Evolutionary conservation across 441 rosid species (phyloP).

Genomic region (Breynia disticha): DNA sequence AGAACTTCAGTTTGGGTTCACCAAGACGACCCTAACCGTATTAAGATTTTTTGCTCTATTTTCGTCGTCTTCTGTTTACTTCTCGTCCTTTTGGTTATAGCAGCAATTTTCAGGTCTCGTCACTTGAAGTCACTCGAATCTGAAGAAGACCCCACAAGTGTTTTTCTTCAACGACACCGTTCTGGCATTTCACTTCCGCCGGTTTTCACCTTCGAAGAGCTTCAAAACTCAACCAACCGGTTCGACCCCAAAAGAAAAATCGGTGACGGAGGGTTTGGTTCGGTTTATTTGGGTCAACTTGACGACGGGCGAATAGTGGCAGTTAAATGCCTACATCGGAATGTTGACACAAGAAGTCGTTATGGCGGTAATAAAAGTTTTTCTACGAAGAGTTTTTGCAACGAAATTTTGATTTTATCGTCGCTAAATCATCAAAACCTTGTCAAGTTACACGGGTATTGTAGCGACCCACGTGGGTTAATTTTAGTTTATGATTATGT

Average conservation of each 20-base stretch:
- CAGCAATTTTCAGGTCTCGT: slow-evolving; percentile 46
- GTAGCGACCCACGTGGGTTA: slow-evolving; percentile 87
- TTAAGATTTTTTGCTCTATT: slow-evolving; percentile 40
- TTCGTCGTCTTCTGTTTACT: slow-evolving; percentile 44
- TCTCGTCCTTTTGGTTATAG: slow-evolving; percentile 31
- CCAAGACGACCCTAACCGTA: slow-evolving; percentile 21
- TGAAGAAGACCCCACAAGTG: slow-evolving; percentile 69
- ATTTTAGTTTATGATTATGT: slow-evolving; percentile 75
- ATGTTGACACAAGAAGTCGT: slow-evolving; percentile 35
- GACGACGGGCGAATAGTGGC: slow-evolving; percentile 62
- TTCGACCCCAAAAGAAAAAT: slow-evolving; percentile 75
- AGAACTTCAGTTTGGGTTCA: slow-evolving; percentile 30
- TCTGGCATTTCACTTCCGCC: slow-evolving; percentile 68
- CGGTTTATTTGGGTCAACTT: slow-evolving; percentile 66
- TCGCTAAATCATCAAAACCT: slow-evolving; percentile 72
- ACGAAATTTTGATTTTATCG: slow-evolving; percentile 75
- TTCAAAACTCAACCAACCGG: slow-evolving; percentile 54
- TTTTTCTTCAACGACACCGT: slow-evolving; percentile 72
- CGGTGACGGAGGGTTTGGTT: slow-evolving; percentile 91
- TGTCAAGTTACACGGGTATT: slow-evolving; percentile 83
- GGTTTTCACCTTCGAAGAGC: slow-evolving; percentile 82
- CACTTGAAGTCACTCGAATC: slow-evolving; percentile 26
- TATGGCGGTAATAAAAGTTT: slow-evolving; percentile 23
- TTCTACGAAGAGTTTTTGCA: slow-evolving; percentile 69
- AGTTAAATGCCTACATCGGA: slow-evolving; percentile 70